Evolutionary conservation across 257 asterid genomes (phyloP), one percentile per base, ranked within the genome.

Genomic region (Buddleja alternifolia): DNA sequence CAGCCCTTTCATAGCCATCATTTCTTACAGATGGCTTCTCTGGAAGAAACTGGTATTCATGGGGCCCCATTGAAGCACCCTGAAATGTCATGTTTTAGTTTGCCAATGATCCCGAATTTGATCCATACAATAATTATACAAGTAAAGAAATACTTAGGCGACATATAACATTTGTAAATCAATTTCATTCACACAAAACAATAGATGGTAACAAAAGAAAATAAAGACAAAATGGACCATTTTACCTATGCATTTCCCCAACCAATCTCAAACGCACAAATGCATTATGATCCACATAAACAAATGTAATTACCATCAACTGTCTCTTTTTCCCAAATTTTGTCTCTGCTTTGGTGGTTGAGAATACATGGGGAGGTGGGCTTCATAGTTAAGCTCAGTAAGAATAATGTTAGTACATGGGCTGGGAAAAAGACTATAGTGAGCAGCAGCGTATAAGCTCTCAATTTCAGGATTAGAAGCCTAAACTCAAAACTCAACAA

Each of bases 41-140:
- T 8, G 97, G 96, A 63, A 90, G 89, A 83, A 90, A 90, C 71
- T 90, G 92, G 77, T 84, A 88, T 56, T 90, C 96, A 6, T 75
- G 96, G 63, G 88, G 64, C 71, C 84, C 75, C 83, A 88, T 82
- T 45, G 88, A 82, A 62, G 88, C 78, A 78, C 88, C 88, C 97
- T 90, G 81, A 74, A 32, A 86, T 48, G 69, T 46, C 55, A 58
- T 61, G 39, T 23, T 62, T 73, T 67, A 62, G 63, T 44, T 55
- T 61, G 70, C 60, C 17, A 15, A 66, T 21, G 39, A 67, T 58
- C 17, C 29, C 44, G 8, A 63, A 56, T 66, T 61, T 64, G 63
- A 60, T 63, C 51, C 4, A 16, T 24, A 69, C 70, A 39, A 56
- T 60, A 14, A 17, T 29, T 55, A 61, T 25, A 67, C 62, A 57